Evolutionary conservation across 2,329 filamentous ascomycete species (phyloP).

Genomic region (Trichoderma brevicompactum): DNA sequence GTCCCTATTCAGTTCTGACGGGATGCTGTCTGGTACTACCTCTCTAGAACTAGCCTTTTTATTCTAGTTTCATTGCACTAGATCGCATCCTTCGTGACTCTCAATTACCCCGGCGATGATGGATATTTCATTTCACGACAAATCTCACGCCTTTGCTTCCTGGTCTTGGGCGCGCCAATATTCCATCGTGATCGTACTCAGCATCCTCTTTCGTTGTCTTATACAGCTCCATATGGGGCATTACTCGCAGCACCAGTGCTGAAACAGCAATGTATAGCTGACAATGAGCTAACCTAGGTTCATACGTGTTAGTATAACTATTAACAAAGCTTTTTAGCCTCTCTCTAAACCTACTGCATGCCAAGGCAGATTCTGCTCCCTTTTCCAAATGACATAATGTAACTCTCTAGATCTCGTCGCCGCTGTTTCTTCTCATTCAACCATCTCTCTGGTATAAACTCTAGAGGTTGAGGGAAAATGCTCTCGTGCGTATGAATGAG

Average conservation of each 20-base stretch:
- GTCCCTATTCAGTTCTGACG: too few relatives aligned
- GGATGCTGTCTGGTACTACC: too few relatives aligned
- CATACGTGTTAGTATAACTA: background rate
- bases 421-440: slow-evolving; percentile 30
- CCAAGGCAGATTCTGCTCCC: slow-evolving; percentile 33
- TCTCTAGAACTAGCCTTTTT: too few relatives aligned
- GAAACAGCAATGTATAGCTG: slow-evolving; percentile 38
- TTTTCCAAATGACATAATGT: slow-evolving; percentile 33
- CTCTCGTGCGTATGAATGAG: slow-evolving; percentile 45
- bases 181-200: slow-evolving; percentile 12
- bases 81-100: too few relatives aligned
- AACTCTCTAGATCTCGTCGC: slow-evolving; percentile 30
- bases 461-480: slow-evolving; percentile 42
- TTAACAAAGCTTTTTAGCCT: background rate
- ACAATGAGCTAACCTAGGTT: slow-evolving; percentile 9
- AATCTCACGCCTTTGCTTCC: slow-evolving; percentile 1
- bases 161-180: background rate
- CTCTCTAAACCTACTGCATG: slow-evolving; percentile 32
- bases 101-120: too few relatives aligned
- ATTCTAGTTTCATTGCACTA: too few relatives aligned
- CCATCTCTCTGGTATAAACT: slow-evolving; percentile 37
- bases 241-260: background rate
- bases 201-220: slow-evolving; percentile 4
- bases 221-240: slow-evolving; percentile 4
- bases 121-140: background rate